Evolutionary conservation across 164 flowering plant species (phyloP).

Genomic region (Taxillus chinensis): DNA sequence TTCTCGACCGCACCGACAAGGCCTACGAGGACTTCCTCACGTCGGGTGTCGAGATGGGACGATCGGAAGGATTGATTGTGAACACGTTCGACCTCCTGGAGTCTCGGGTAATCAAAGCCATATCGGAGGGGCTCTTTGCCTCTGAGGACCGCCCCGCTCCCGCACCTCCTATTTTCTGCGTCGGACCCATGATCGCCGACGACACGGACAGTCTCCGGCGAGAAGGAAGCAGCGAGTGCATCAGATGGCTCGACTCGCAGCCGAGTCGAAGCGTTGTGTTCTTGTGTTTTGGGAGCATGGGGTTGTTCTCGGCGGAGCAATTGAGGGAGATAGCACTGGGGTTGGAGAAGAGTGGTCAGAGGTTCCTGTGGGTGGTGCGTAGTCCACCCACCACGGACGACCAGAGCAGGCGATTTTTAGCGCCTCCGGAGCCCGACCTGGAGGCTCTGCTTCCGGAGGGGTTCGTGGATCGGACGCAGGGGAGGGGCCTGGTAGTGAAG

Average conservation of each 20-base stretch:
- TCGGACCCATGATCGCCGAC: background rate
- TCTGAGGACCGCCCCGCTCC: slow-evolving; percentile 7
- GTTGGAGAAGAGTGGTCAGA: slow-evolving; percentile 28
- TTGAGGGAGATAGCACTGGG: slow-evolving; percentile 31
- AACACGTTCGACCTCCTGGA: slow-evolving; percentile 27
- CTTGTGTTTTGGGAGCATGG: slow-evolving; percentile 38
- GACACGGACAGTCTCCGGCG: background rate
- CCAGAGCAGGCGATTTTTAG: background rate
- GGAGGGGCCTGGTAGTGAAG: slow-evolving; percentile 27
- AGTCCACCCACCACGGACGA: slow-evolving; percentile 19
- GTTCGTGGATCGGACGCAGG: slow-evolving; percentile 24
- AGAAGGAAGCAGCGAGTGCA: slow-evolving; percentile 11
- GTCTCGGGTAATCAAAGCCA: slow-evolving; percentile 9
- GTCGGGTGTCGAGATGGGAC: background rate
- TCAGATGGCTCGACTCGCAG: slow-evolving; percentile 33
- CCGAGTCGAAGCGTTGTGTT: slow-evolving; percentile 33
- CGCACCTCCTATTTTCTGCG: slow-evolving; percentile 15
- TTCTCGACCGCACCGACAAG: background rate
- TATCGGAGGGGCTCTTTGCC: slow-evolving; percentile 12
- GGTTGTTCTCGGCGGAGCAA: slow-evolving; percentile 20
- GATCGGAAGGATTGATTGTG: slow-evolving; percentile 19
- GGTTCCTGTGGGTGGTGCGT: slow-evolving; percentile 43
- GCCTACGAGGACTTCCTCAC: background rate
- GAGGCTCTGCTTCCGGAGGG: slow-evolving; percentile 24
- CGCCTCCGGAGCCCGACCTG: slow-evolving; percentile 17